Evolutionary conservation across 202 grass and related monocot genomes (phyloP).

Genomic region (Saccharum hybrid): DNA sequence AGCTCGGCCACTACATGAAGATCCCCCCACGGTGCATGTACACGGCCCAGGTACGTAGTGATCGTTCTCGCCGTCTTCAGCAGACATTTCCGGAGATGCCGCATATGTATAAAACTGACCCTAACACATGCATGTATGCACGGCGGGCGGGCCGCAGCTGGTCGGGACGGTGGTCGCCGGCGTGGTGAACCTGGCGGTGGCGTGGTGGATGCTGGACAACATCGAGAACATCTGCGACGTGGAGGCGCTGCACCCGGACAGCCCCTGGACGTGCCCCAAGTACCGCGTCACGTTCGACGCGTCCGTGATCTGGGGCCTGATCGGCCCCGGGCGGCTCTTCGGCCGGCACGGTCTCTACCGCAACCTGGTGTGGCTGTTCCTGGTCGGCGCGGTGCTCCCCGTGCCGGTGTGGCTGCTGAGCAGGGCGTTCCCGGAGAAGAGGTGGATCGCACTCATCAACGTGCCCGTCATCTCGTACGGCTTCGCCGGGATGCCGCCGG

Average conservation of each 20-base stretch:
- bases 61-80: neutral
- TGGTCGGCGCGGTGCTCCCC: constrained; percentile 77
- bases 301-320: constrained; percentile 98
- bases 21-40: constrained; percentile 99
- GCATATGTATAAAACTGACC: neutral
- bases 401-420: constrained; percentile 93
- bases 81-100: neutral
- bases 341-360: constrained; percentile 78
- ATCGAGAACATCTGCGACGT: constrained; percentile 98
- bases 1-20: constrained; percentile 99
- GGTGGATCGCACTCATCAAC: constrained; percentile 98
- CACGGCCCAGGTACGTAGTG: constrained; percentile 64
- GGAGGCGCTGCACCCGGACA: constrained; percentile 87
- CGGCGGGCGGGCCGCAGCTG: constrained; percentile 51
- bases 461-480: constrained; percentile 97
- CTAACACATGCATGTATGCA: neutral
- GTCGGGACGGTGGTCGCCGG: constrained; percentile 92
- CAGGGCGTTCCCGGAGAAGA: constrained; percentile 92
- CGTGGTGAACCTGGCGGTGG: constrained; percentile 90
- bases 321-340: constrained; percentile 81
- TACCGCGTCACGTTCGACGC: constrained; percentile 96
- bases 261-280: constrained; percentile 98
- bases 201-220: constrained; percentile 98
- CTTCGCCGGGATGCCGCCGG: constrained; percentile 98
- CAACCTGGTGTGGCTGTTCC: constrained; percentile 96